Evolutionary conservation across 192 early-diverging fungal species (phyloP).

Genomic region (Diversispora epigaea): DNA sequence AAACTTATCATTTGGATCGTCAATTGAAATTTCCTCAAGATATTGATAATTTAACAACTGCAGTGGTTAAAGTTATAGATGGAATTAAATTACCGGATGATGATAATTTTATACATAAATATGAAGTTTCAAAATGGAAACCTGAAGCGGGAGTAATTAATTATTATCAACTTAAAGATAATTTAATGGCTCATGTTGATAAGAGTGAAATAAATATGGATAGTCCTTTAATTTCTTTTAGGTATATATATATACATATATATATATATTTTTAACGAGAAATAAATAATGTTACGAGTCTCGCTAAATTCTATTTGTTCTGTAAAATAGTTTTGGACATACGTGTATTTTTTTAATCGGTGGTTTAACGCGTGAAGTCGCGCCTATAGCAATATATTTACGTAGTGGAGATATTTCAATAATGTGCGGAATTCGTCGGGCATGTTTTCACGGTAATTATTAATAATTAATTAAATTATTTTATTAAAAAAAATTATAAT

Average conservation of each 20-base stretch:
- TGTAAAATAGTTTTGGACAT: slow-evolving; percentile 58
- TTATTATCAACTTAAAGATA: slow-evolving; percentile 81
- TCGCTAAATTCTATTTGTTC: slow-evolving; percentile 17
- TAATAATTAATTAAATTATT: neutral
- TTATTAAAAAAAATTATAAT: neutral
- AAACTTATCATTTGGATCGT: slow-evolving; percentile 73
- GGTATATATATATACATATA: slow-evolving; percentile 44
- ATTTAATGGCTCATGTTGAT: slow-evolving; percentile 92
- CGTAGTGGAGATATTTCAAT: slow-evolving; percentile 84
- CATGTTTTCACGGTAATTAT: slow-evolving; percentile 76
- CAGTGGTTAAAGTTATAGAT: slow-evolving; percentile 66
- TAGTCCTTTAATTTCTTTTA: slow-evolving; percentile 80
- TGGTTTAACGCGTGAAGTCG: slow-evolving; percentile 63
- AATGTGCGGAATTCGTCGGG: slow-evolving; percentile 79
- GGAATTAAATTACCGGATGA: slow-evolving; percentile 35
- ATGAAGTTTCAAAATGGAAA: slow-evolving; percentile 54
- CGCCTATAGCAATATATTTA: slow-evolving; percentile 72
- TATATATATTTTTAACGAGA: neutral
- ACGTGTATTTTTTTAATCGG: slow-evolving; percentile 83
- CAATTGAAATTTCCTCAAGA: slow-evolving; percentile 68
- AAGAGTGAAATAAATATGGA: slow-evolving; percentile 82
- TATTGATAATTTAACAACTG: slow-evolving; percentile 57
- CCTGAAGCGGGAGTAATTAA: slow-evolving; percentile 94
- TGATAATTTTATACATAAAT: slow-evolving; percentile 50
- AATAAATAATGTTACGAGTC: slow-evolving; percentile 33